Evolutionary conservation across 2,329 filamentous ascomycete species (phyloP).

Genomic region (Colletotrichum musicola): DNA sequence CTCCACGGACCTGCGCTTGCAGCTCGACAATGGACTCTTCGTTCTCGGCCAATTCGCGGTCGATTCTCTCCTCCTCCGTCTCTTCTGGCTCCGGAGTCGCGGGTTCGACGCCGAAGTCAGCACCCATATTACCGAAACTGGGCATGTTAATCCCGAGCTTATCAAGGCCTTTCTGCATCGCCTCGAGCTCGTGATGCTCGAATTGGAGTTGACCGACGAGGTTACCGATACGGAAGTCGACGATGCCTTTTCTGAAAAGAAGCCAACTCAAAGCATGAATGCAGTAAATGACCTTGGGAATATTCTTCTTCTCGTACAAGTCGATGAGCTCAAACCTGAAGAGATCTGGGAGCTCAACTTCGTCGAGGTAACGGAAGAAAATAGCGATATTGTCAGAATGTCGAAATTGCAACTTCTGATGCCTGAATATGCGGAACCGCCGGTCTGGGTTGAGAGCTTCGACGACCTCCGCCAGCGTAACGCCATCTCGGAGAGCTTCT

Average conservation of each 20-base stretch:
- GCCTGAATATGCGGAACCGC: constrained; percentile 84
- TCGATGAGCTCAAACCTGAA: constrained; percentile 98
- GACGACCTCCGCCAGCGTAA: constrained; percentile 94
- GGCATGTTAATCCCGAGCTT: constrained; percentile 96
- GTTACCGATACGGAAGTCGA: constrained; percentile 96
- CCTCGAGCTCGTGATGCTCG: constrained; percentile 96
- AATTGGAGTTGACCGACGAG: constrained; percentile 96
- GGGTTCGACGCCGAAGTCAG: constrained; percentile 90
- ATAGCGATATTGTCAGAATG: constrained; percentile 98
- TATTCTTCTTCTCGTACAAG: constrained; percentile 99
- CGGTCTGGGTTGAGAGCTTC: constrained; percentile 86
- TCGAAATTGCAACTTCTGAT: constrained; percentile 88
- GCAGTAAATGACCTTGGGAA: constrained; percentile 98
- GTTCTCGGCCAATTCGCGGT: constrained; percentile 84
- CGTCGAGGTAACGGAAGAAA: constrained; percentile 93
- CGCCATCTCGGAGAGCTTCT: constrained; percentile 90
- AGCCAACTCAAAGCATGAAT: constrained; percentile 98
- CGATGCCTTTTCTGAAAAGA: constrained; percentile 93
- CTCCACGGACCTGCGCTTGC: constrained; percentile 88
- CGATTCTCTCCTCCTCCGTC: constrained; percentile 89
- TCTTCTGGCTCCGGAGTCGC: constrained; percentile 81
- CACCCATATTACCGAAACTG: constrained; percentile 97
- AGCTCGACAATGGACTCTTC: constrained; percentile 80
- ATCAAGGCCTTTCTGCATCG: constrained; percentile 96
- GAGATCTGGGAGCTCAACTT: constrained; percentile 91